Base-by-base conservation (phyloP, 805 yeast species). In the Grigorovia yakushimaensis region DNA sequence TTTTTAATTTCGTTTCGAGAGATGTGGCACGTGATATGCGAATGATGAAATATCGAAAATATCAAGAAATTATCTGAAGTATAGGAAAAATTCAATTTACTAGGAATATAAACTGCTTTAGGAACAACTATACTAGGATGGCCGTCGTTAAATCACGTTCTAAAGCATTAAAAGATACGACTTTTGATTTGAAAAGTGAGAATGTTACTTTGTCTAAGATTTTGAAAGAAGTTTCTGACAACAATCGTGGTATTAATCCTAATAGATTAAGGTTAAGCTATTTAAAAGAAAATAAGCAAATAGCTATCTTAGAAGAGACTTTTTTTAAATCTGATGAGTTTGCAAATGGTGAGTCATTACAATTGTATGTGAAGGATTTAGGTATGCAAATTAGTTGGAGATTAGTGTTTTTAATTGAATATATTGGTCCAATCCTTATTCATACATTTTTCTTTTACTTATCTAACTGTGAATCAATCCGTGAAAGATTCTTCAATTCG, bases 311-410 rank as follows among this genome's bases (percentile, higher is more conserved):
- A 18, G 45, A 54, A 0, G 64, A 58, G 11, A 44, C 52, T 7
- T 53, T 60, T 22, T 53, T 63, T 48, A 68, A 68, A 39, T 17
- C 19, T 42, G 40, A 15, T 13, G 66, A 68, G 20, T 68, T 64
- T 10, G 62, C 56, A 0, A 54, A 70, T 11, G 58, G 71, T 35
- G 65, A 60, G 0, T 54, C 70, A 9, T 57, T 71, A 21, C 72
- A 67, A 13, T 69, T 88, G 13, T 77, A 69, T 53, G 84, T 84
- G 47, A 89, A 91, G 64, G 98, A 91, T 61, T 71, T 91, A 51
- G 98, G 98, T 19, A 88, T 89, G 0, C 98, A 93, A 67, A 78
- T 93, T 49, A 81, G 82, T 4, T 93, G 97, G 96, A 77, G 84
- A 67, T 76, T 88, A 3, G 98, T 91, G n/a, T 93, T 81, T 61